These are phyloP conservation scores for Volvariella surrecta DNA, from an alignment of 1,284 basidiomycete genomes.

Conservation along the genomic window DNA sequence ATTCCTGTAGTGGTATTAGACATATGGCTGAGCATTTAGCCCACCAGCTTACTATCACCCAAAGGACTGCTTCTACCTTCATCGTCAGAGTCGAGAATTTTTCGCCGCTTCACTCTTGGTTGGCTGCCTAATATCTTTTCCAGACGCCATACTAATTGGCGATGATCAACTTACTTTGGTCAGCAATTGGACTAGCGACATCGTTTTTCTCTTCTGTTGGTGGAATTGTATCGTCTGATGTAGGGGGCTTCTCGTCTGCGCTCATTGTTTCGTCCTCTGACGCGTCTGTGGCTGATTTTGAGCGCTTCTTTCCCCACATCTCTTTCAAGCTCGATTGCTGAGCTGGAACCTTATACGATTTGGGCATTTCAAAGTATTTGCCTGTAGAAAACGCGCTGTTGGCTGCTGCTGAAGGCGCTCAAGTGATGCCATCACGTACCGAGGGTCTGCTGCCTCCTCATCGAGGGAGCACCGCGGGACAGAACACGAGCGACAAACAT, in stretches of 20 bases:
- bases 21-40: too few species aligned
- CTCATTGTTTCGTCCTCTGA: constrained; percentile 22
- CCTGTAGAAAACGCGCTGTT: constrained; percentile 28
- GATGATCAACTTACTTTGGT: too few species aligned
- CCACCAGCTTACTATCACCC: too few species aligned
- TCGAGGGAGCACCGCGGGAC: constrained; percentile 24
- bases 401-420: neutral
- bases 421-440: constrained; percentile 28
- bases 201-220: neutral
- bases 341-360: constrained; percentile 47
- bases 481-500: constrained; percentile 35
- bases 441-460: constrained; percentile 67
- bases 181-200: too few species aligned
- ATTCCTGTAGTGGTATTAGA: too few species aligned
- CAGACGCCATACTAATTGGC: neutral
- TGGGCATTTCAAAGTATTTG: constrained; percentile 69
- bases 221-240: neutral
- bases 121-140: constrained; percentile 12
- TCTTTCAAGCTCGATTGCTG: constrained; percentile 69
- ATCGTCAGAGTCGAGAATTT: constrained; percentile 59
- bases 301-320: constrained; percentile 56
- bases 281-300: constrained; percentile 17
- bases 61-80: constrained; percentile 30
- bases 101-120: constrained; percentile 43
- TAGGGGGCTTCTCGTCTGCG: constrained; percentile 14